Conservation (phyloP, 305 asterid genomes). For the Fraxinus sp. region DNA sequence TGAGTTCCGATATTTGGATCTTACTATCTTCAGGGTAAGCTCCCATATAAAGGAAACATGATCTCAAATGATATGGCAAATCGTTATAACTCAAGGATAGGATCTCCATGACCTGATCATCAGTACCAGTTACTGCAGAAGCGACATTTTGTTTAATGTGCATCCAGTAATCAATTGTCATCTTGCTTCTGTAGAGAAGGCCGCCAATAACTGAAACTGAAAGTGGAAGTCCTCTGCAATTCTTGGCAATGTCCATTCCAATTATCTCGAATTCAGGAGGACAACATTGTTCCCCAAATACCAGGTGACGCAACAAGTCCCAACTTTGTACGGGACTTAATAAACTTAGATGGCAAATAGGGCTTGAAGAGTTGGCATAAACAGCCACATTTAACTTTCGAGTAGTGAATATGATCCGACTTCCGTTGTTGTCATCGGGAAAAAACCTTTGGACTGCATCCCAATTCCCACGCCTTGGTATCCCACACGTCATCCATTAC, state of each 20-base stretch:
- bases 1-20: not conserved
- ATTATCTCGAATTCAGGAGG: not conserved
- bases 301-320: not conserved
- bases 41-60: conserved; percentile 11
- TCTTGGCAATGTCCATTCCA: not conserved
- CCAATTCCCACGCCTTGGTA: conserved; percentile 2
- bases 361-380: not conserved
- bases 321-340: not conserved
- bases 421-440: conserved; percentile 15
- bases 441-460: not conserved
- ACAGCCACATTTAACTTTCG: not conserved
- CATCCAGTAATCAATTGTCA: not conserved
- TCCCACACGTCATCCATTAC: conserved; percentile 20
- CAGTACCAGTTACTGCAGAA: not conserved
- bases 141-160: not conserved
- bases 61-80: not conserved
- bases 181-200: not conserved
- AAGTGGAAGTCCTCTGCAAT: conserved; percentile 23
- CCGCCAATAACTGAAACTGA: not conserved
- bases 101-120: not conserved
- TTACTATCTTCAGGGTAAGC: not conserved
- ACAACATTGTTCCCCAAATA: not conserved
- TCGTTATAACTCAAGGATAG: not conserved
- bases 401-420: conserved; percentile 21
- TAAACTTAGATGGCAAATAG: not conserved